These are phyloP conservation scores for Starmerella cellae DNA, from an alignment of 805 yeast species.

Conservation along the genomic window DNA sequence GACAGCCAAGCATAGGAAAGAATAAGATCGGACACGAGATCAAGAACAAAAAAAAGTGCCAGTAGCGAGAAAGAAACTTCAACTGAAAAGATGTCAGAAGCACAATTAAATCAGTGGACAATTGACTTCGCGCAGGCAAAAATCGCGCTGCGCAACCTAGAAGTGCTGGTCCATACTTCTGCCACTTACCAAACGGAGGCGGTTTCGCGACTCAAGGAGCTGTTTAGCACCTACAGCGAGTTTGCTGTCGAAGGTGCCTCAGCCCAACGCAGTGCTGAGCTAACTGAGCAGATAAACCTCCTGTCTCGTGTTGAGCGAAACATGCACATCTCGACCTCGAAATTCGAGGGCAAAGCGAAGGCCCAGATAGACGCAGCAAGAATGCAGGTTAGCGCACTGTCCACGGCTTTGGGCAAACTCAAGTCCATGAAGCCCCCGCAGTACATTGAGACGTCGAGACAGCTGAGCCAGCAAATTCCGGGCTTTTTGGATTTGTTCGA, in stretches of 20 bases:
- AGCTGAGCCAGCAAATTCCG: conserved; percentile 7
- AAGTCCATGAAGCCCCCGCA: conserved; percentile 10
- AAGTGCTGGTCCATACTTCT: conserved; percentile 3
- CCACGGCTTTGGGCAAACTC: conserved; percentile 4
- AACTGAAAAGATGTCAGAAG: too few relatives aligned
- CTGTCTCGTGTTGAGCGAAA: conserved; percentile 3
- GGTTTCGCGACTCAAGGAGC: conserved; percentile 1
- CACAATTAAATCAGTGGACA: conserved; percentile 14
- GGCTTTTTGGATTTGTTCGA: conserved; percentile 17
- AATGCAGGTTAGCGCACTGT: conserved; percentile 8
- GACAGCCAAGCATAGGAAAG: too few relatives aligned
- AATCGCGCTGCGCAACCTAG: conserved; percentile 11
- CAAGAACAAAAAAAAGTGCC: too few relatives aligned
- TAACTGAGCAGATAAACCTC: conserved; percentile 2
- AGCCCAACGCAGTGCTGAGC: conserved; percentile 1
- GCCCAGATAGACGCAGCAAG: conserved; percentile 14
- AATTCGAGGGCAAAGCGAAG: conserved; percentile 21
- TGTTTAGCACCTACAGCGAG: conserved; percentile 5
- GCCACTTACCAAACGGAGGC: conserved; percentile 9
- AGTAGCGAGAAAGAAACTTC: too few relatives aligned
- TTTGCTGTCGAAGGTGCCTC: conserved; percentile 3
- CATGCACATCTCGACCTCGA: conserved; percentile 3
- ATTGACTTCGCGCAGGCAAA: conserved; percentile 16
- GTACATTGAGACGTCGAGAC: background rate
- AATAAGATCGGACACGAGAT: too few relatives aligned